A percentile compares a stretch with the other conserved stretches of the same genome.
These are phyloP conservation scores for Pestalotiopsis sp. DNA, from an alignment of 2,329 filamentous ascomycete species.

Conservation along the genomic window DNA sequence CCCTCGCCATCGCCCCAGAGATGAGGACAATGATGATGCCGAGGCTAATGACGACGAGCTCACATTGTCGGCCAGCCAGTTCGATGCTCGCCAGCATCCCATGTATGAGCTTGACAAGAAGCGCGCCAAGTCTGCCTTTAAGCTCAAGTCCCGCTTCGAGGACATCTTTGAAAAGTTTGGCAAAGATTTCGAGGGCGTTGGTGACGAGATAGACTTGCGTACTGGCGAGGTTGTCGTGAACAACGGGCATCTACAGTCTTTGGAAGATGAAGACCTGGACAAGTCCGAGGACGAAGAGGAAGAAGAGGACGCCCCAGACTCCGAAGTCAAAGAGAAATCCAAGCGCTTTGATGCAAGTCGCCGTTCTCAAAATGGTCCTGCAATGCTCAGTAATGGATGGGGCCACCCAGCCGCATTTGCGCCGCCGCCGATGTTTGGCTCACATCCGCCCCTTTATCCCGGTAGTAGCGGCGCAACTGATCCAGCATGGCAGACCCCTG, in stretches of 20 bases:
- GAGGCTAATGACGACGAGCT: slow-evolving; percentile 49
- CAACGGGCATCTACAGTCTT: slow-evolving; percentile 78
- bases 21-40: slow-evolving; percentile 41
- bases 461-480: slow-evolving; percentile 29
- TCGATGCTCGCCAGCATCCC: slow-evolving; percentile 51
- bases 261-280: slow-evolving; percentile 37
- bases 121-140: slow-evolving; percentile 67
- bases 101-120: slow-evolving; percentile 61
- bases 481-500: slow-evolving; percentile 41
- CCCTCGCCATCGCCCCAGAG: slow-evolving; percentile 39
- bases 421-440: slow-evolving; percentile 21
- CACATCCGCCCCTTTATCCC: slow-evolving; percentile 17
- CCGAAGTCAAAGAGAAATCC: background rate
- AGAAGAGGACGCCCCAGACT: slow-evolving; percentile 33
- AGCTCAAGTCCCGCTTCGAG: slow-evolving; percentile 83
- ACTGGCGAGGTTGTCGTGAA: slow-evolving; percentile 85
- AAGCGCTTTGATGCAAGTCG: slow-evolving; percentile 21
- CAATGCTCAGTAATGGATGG: slow-evolving; percentile 14
- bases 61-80: slow-evolving; percentile 47
- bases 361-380: slow-evolving; percentile 8
- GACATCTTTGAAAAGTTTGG: slow-evolving; percentile 88
- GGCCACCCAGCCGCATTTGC: slow-evolving; percentile 15
- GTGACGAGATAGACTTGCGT: slow-evolving; percentile 85
- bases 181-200: slow-evolving; percentile 78
- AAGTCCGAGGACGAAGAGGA: slow-evolving; percentile 37